These are phyloP conservation scores for Mycena galericulata DNA, from an alignment of 768 basidiomycete genomes.

Conservation along the genomic window DNA sequence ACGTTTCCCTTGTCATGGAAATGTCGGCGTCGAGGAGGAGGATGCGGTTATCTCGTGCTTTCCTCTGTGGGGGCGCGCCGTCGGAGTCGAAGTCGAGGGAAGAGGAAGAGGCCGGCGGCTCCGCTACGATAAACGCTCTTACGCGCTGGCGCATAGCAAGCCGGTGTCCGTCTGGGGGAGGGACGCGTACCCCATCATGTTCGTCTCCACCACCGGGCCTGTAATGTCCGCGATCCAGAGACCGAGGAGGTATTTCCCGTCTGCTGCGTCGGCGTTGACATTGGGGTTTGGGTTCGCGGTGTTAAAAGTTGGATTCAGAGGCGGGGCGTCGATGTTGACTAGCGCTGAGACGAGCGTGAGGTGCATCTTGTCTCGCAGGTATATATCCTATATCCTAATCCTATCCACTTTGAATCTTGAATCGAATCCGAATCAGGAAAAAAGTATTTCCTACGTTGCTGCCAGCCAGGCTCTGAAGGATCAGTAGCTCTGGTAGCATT, in stretches of 20 bases:
- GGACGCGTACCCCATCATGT: constrained; percentile 68
- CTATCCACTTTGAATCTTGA: too few relatives aligned
- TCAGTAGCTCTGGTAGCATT: too few relatives aligned
- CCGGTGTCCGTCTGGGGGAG: constrained; percentile 62
- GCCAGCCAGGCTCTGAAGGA: too few relatives aligned
- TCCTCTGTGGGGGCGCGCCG: too few relatives aligned
- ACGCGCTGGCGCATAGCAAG: constrained; percentile 66
- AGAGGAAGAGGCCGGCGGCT: constrained; percentile 38
- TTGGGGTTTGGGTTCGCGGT: background rate
- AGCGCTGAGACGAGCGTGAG: constrained; percentile 21
- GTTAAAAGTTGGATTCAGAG: background rate
- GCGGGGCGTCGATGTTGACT: constrained; percentile 26
- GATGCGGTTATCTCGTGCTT: too few relatives aligned
- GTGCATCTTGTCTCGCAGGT: too few relatives aligned
- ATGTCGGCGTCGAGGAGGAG: constrained; percentile 32
- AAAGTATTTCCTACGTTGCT: too few relatives aligned
- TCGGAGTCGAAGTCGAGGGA: background rate
- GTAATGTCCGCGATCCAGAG: constrained; percentile 30
- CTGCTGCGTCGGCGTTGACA: background rate
- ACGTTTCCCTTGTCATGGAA: constrained; percentile 66
- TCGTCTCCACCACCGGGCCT: constrained; percentile 66
- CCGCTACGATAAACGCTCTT: constrained; percentile 65
- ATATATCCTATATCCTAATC: too few relatives aligned
- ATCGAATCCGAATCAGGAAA: too few relatives aligned
- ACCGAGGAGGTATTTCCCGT: constrained; percentile 27